Conservation (phyloP, 768 basidiomycete species). For the Tulasnella sp. region DNA sequence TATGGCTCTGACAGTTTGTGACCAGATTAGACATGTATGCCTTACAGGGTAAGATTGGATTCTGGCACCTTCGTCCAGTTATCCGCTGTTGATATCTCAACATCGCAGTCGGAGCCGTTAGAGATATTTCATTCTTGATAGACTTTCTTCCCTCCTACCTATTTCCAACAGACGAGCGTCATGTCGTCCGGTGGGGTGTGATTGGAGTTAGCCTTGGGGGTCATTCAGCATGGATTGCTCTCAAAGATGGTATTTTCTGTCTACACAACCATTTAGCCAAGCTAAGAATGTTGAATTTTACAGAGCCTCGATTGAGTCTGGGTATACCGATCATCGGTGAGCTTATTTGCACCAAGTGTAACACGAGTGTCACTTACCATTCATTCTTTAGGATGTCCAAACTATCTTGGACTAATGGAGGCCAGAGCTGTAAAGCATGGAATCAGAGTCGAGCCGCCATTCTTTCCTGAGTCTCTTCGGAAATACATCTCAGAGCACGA, state of each 20-base stretch:
- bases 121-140: conserved; percentile 69
- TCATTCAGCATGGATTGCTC: conserved; percentile 66
- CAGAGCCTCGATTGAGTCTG: conserved; percentile 34
- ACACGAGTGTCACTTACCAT: not conserved
- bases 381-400: conserved; percentile 45
- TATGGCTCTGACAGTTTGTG: conserved; percentile 6
- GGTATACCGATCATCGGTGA: conserved; percentile 32
- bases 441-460: conserved; percentile 37
- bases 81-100: not conserved
- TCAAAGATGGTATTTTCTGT: conserved; percentile 38
- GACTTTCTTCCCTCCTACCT: conserved; percentile 67
- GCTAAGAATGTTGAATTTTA: conserved; percentile 20
- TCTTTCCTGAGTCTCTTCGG: conserved; percentile 39
- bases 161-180: conserved; percentile 53
- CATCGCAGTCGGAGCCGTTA: conserved; percentile 45
- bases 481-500: conserved; percentile 37
- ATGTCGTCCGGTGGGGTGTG: conserved; percentile 55
- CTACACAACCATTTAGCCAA: not conserved
- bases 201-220: conserved; percentile 76
- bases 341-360: not conserved
- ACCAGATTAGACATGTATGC: conserved; percentile 38
- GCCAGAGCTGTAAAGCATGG: conserved; percentile 39
- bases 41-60: conserved; percentile 28
- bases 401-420: conserved; percentile 46
- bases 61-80: not conserved